phyloP scores from a whole-genome alignment of 148 eudicot genomes.

The Silene conica region DNA sequence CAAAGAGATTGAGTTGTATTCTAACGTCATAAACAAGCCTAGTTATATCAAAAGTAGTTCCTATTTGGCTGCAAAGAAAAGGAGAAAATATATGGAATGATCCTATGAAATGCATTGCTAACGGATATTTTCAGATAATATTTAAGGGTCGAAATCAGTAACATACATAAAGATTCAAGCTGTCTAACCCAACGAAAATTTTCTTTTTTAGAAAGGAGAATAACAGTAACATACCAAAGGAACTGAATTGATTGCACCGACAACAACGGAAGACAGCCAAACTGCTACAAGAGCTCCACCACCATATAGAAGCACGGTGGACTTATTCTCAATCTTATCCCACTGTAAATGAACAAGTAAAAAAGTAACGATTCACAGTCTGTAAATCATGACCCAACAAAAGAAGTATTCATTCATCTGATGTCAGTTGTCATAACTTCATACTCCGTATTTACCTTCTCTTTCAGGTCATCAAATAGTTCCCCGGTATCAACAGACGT shows the following conservation, averaged over 20 bases:
- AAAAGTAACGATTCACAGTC: background rate
- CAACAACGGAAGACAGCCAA: constrained; percentile 78
- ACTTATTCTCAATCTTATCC: constrained; percentile 95
- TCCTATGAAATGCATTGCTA: too few species aligned
- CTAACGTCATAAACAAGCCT: too few species aligned
- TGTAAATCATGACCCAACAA: background rate
- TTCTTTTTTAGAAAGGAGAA: too few species aligned
- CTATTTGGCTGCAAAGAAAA: too few species aligned
- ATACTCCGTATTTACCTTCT: constrained; percentile 50
- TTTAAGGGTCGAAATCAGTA: too few species aligned
- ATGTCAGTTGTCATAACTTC: background rate
- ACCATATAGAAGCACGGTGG: constrained; percentile 93
- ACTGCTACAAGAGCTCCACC: constrained; percentile 90
- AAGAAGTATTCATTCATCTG: background rate
- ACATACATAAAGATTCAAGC: too few species aligned
- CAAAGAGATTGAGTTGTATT: too few species aligned
- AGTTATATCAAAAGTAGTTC: too few species aligned
- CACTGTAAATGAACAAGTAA: constrained; percentile 40
- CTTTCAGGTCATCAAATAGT: constrained; percentile 70
- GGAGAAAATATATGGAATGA: too few species aligned
- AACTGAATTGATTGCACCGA: constrained; percentile 91
- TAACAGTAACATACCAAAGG: constrained; percentile 58
- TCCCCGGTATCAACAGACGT: constrained; percentile 57
- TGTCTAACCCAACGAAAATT: too few species aligned
- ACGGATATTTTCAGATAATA: too few species aligned